Evolutionary conservation across 2,329 filamentous ascomycete genomes (phyloP), one percentile per base, ranked within the genome.

Genomic region (Aspergillus flavus): DNA sequence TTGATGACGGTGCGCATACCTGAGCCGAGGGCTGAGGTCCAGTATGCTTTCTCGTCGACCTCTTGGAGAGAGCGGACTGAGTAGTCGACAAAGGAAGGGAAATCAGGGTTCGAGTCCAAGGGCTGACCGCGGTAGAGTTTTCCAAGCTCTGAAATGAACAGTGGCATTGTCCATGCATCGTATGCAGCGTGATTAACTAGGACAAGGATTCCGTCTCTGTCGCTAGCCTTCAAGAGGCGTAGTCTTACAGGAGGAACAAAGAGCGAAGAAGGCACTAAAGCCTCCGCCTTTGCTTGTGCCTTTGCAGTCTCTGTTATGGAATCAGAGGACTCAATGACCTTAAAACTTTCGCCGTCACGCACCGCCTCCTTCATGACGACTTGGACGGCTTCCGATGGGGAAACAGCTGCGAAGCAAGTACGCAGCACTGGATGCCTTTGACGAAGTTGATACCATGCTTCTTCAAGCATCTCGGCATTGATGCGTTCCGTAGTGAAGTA

Each of bases 101-200:
- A 72, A 32, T 68, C 62, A 1, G 69, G 66, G 32, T 63, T 66
- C 9, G 68, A 58, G 19, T 61, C 62, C 14, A 64, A 39, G 2
- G 45, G 4, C 10, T 66, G 53, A 16, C 54, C 58, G 10, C 63
- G 53, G 55, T 78, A 78, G 12, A 77, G 64, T 0, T 66, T 64
- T 12, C 59, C 61, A 3, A 79, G 71, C 39, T 78, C 75, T 14
- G 69, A 61, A 11, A 77, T 61, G 9, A 78, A 66, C 50, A 71
- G 71, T 1, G 69, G 69, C 68, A 79, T 76, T 1, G 75, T 73
- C 71, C 74, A 78, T 2, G 76, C 76, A 48, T 79, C 76, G 59
- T 78, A 79, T 9, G 71, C 68, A 19, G 76, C 73, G 57, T 79
- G 76, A 46, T 78, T 74, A 32, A 79, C 68, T 34, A 72, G 68